A percentile compares a stretch with the other conserved stretches of the same genome.
Conservation (phyloP, 1,139 yeast genomes). For the Meyerozyma elateridarum region DNA sequence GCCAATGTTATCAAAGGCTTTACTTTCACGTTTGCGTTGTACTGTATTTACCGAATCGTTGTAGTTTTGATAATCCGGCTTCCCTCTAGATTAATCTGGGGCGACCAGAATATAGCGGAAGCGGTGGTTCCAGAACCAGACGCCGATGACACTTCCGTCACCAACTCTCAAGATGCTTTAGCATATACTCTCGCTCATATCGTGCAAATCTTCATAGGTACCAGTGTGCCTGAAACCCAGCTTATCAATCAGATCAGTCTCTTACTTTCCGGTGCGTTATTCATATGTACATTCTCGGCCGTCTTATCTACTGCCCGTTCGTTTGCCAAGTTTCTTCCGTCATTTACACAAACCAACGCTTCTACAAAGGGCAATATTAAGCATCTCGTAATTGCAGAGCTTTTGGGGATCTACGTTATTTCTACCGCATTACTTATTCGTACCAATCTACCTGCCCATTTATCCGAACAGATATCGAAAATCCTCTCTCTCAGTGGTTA, state of each 20-base stretch:
- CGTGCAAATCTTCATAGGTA: constrained; percentile 22
- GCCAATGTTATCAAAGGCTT: constrained; percentile 10
- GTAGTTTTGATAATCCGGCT: constrained; percentile 41
- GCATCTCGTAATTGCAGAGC: constrained; percentile 57
- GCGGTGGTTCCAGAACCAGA: too few relatives aligned
- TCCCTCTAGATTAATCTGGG: constrained; percentile 22
- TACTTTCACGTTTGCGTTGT: constrained; percentile 43
- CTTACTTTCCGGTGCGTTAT: constrained; percentile 58
- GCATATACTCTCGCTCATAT: constrained; percentile 63
- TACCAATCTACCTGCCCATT: constrained; percentile 63
- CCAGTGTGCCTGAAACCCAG: constrained; percentile 42
- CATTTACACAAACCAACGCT: constrained; percentile 20
- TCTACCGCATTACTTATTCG: constrained; percentile 77
- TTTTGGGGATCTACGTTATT: constrained; percentile 72
- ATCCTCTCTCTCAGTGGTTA: constrained; percentile 38
- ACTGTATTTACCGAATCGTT: constrained; percentile 61
- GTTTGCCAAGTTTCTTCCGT: constrained; percentile 30
- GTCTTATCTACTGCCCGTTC: constrained; percentile 50
- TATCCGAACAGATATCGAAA: constrained; percentile 48
- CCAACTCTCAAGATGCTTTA: constrained; percentile 47
- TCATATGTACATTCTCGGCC: constrained; percentile 63
- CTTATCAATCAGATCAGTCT: constrained; percentile 63
- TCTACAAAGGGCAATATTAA: constrained; percentile 31
- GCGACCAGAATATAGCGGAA: constrained; percentile 5
- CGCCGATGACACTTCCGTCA: constrained; percentile 16